Evolutionary conservation across 2,329 filamentous ascomycete species (phyloP).

Genomic region (Saccharata proteae): DNA sequence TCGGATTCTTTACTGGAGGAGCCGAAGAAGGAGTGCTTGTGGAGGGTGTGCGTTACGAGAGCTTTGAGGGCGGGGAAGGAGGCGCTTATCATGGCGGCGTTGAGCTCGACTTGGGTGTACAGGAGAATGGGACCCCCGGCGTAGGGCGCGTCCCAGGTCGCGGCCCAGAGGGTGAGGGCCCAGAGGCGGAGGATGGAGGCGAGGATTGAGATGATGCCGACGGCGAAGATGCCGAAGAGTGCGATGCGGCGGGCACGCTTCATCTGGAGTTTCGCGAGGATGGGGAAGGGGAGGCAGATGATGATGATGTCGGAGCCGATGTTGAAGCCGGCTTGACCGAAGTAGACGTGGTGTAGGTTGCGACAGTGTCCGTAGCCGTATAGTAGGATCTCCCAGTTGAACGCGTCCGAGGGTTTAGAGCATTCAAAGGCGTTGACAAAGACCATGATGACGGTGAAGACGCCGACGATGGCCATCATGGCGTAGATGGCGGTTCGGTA

Average conservation of each 20-base stretch:
- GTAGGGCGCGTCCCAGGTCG: constrained; percentile 12
- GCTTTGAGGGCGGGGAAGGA: constrained; percentile 33
- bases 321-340: constrained; percentile 28
- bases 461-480: constrained; percentile 18
- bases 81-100: constrained; percentile 34
- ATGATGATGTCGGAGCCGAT: constrained; percentile 32
- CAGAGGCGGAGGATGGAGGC: constrained; percentile 24
- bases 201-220: constrained; percentile 23
- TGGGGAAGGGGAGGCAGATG: constrained; percentile 32
- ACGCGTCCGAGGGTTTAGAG: constrained; percentile 17
- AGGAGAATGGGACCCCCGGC: constrained; percentile 24
- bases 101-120: constrained; percentile 38
- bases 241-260: constrained; percentile 38
- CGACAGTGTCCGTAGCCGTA: constrained; percentile 18
- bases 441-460: constrained; percentile 18
- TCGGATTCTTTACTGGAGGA: constrained; percentile 1
- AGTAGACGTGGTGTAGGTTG: constrained; percentile 20
- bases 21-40: no score
- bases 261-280: constrained; percentile 35
- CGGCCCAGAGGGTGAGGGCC: constrained; percentile 23
- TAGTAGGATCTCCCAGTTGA: constrained; percentile 16
- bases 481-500: constrained; percentile 19
- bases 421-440: constrained; percentile 22
- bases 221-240: constrained; percentile 28
- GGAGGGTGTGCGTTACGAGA: constrained; percentile 20